These are phyloP conservation scores for Ruellia speciosa DNA, from an alignment of 305 asterid species.

Conservation along the genomic window DNA sequence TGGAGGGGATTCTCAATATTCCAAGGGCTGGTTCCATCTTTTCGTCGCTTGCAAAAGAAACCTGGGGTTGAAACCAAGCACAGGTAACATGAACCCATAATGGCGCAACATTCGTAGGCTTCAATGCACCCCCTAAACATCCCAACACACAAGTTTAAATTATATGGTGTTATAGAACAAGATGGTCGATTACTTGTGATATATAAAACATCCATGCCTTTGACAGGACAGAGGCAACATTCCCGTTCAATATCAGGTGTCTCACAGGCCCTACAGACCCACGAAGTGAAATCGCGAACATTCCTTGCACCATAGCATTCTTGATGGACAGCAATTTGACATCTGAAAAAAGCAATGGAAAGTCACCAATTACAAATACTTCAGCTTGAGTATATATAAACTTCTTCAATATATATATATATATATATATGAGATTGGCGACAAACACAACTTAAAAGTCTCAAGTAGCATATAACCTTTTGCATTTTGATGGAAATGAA, in stretches of 20 bases:
- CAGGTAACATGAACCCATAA: slow-evolving; percentile 98
- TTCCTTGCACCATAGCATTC: slow-evolving; percentile 98
- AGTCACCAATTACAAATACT: background rate
- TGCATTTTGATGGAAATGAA: no score
- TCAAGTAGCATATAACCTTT: no score
- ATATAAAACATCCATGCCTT: slow-evolving; percentile 44
- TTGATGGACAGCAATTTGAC: slow-evolving; percentile 99
- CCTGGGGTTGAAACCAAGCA: slow-evolving; percentile 99
- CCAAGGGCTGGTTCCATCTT: slow-evolving; percentile 98
- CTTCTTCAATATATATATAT: no score
- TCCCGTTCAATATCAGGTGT: slow-evolving; percentile 88
- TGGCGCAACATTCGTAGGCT: slow-evolving; percentile 77
- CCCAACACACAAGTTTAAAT: slow-evolving; percentile 13
- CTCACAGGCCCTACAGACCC: slow-evolving; percentile 97
- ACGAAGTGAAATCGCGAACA: slow-evolving; percentile 83
- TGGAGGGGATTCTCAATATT: slow-evolving; percentile 82
- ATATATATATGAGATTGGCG: no score
- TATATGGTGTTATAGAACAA: background rate
- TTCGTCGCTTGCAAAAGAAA: slow-evolving; percentile 83
- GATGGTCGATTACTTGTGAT: background rate
- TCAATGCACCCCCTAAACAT: slow-evolving; percentile 81
- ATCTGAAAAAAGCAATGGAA: slow-evolving; percentile 35
- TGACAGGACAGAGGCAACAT: slow-evolving; percentile 98
- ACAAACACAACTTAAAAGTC: no score
- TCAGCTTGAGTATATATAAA: no score